These are phyloP conservation scores for Leccinum pachyderme DNA, from an alignment of 1,284 basidiomycete species.

Conservation along the genomic window DNA sequence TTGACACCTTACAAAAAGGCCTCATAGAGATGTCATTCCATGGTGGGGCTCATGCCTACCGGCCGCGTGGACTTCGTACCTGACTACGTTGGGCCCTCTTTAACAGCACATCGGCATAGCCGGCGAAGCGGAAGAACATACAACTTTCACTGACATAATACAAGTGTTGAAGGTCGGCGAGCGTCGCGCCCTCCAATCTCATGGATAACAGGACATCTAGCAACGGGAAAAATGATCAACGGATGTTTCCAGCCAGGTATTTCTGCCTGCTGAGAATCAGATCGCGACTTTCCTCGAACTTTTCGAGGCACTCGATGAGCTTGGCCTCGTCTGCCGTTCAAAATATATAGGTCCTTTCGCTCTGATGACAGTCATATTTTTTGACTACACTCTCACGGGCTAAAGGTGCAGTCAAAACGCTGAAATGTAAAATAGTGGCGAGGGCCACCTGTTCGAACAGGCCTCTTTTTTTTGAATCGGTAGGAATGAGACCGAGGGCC, in stretches of 20 bases:
- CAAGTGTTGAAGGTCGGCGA: slow-evolving; percentile 55
- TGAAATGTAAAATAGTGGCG: slow-evolving; percentile 30
- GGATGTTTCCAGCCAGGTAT: slow-evolving; percentile 49
- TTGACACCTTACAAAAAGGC: neutral
- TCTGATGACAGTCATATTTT: slow-evolving; percentile 25
- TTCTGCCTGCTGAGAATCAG: slow-evolving; percentile 44
- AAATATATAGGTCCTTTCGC: too few species aligned
- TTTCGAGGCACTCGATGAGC: slow-evolving; percentile 24
- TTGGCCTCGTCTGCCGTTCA: slow-evolving; percentile 27
- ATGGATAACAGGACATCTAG: slow-evolving; percentile 6
- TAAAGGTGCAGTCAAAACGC: slow-evolving; percentile 18
- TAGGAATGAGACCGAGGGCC: slow-evolving; percentile 37
- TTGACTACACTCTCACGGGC: slow-evolving; percentile 37
- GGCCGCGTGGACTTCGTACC: slow-evolving; percentile 13
- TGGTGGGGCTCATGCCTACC: neutral
- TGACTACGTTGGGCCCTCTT: slow-evolving; percentile 25
- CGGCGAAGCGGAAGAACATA: neutral
- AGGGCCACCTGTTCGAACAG: slow-evolving; percentile 33
- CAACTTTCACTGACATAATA: slow-evolving; percentile 36
- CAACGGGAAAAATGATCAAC: slow-evolving; percentile 10
- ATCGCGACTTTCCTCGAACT: slow-evolving; percentile 39
- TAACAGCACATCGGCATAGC: slow-evolving; percentile 7
- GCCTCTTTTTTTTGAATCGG: slow-evolving; percentile 28
- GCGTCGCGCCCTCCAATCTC: slow-evolving; percentile 38
- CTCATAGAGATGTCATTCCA: slow-evolving; percentile 6